Percentiles rank a stretch among this genome's conserved stretches.
Conservation (phyloP, 2,329 filamentous ascomycete genomes). For the Geoglossum cookeanum region DNA sequence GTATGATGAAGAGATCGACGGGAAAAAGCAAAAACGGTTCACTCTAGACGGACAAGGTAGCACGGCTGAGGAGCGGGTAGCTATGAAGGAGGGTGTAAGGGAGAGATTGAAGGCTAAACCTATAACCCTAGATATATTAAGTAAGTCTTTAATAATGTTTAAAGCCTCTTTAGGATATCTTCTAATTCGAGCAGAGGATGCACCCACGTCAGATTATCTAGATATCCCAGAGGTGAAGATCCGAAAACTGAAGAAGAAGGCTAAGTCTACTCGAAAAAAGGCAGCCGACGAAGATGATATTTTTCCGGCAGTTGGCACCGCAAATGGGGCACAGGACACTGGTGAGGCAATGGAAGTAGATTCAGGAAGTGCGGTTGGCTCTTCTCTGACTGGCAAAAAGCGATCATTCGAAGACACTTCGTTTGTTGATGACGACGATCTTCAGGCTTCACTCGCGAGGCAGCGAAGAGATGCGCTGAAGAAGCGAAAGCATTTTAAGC, state of each 20-base stretch:
- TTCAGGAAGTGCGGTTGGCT: slow-evolving; percentile 18
- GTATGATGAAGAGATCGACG: slow-evolving; percentile 88
- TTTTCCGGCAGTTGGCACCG: slow-evolving; percentile 20
- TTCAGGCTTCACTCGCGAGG: slow-evolving; percentile 69
- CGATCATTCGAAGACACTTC: slow-evolving; percentile 43
- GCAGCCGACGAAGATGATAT: slow-evolving; percentile 39
- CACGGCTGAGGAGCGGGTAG: slow-evolving; percentile 42
- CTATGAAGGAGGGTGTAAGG: slow-evolving; percentile 31
- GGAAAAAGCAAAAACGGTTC: slow-evolving; percentile 76
- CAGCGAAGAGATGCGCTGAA: slow-evolving; percentile 72
- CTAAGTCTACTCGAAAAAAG: slow-evolving; percentile 54
- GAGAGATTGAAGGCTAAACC: slow-evolving; percentile 45
- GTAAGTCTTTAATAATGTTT: slow-evolving; percentile 23
- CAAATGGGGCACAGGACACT: slow-evolving; percentile 15
- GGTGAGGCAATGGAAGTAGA: slow-evolving; percentile 61
- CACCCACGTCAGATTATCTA: slow-evolving; percentile 68
- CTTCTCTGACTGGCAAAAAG: slow-evolving; percentile 33
- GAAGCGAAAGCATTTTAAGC: slow-evolving; percentile 71
- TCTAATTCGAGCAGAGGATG: slow-evolving; percentile 29
- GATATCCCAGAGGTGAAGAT: slow-evolving; percentile 76
- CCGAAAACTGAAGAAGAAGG: slow-evolving; percentile 83
- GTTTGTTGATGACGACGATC: slow-evolving; percentile 79
- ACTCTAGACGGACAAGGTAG: slow-evolving; percentile 65
- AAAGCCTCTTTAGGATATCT: not conserved
- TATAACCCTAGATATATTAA: slow-evolving; percentile 57